Percentiles rank a stretch among this genome's conserved stretches.
phyloP scores from a whole-genome alignment of 2,329 filamentous ascomycete genomes.

The Colletotrichum zoysiae region DNA sequence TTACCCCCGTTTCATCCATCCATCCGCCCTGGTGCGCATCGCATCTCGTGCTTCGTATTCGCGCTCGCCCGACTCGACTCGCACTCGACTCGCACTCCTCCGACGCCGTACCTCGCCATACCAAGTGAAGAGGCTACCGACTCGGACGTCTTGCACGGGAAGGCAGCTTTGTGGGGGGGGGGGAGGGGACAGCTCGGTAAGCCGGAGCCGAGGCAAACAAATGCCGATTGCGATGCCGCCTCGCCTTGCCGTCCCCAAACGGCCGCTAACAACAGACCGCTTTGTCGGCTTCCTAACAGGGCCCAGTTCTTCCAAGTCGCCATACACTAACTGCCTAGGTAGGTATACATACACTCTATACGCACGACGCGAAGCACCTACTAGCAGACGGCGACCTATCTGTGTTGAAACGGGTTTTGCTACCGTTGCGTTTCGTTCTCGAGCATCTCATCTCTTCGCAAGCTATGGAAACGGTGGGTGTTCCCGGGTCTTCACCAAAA shows the following conservation, averaged over 20 bases:
- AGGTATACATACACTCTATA: too few species aligned
- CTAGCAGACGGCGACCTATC: constrained; percentile 1
- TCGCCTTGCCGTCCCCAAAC: too few species aligned
- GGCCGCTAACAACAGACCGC: too few species aligned
- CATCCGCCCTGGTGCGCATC: too few species aligned
- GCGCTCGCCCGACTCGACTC: not conserved
- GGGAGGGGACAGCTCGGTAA: constrained; percentile 3
- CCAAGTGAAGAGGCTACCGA: constrained; percentile 10
- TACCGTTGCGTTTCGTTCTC: constrained; percentile 18
- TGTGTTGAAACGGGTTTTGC: constrained; percentile 12
- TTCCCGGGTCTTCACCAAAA: not conserved
- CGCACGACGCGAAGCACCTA: too few species aligned
- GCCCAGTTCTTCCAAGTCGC: not conserved
- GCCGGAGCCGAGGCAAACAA: not conserved
- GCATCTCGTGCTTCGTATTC: not conserved
- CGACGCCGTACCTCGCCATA: constrained; percentile 4
- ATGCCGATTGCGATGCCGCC: too few species aligned
- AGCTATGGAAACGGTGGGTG: constrained; percentile 18
- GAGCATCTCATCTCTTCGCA: constrained; percentile 25
- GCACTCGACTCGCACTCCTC: not conserved
- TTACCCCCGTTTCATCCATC: not conserved
- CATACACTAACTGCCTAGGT: too few species aligned
- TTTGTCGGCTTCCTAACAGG: not conserved
- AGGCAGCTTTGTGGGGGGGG: constrained; percentile 16
- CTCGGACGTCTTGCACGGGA: constrained; percentile 1